These are phyloP conservation scores for Takashimella koratensis DNA, from an alignment of 1,284 basidiomycete genomes.

Conservation along the genomic window DNA sequence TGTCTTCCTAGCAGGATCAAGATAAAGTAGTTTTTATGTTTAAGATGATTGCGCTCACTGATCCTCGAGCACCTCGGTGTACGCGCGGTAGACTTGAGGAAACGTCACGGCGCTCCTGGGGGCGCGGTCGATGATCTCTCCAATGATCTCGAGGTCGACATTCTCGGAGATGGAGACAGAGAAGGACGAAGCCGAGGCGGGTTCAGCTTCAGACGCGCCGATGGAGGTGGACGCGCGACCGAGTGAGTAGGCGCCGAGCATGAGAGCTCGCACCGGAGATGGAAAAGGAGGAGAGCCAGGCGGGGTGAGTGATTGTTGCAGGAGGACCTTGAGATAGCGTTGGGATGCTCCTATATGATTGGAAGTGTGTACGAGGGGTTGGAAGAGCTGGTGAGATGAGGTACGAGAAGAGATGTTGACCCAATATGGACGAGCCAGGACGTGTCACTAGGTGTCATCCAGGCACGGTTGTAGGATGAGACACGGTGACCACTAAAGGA, in stretches of 20 bases:
- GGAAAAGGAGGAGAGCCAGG: neutral
- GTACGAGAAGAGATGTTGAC: neutral
- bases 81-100: constrained; percentile 34
- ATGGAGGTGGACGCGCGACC: neutral
- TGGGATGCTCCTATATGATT: no score
- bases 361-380: no score
- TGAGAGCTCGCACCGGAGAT: neutral
- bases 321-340: no score
- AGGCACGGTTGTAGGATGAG: neutral
- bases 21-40: no score
- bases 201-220: neutral
- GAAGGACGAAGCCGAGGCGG: constrained; percentile 20
- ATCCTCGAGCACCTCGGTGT: constrained; percentile 34
- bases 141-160: constrained; percentile 41
- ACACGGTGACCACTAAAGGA: no score
- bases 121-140: constrained; percentile 36
- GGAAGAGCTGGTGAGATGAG: no score
- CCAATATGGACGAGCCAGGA: no score
- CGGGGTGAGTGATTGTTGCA: no score
- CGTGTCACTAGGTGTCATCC: no score
- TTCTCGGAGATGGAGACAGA: constrained; percentile 24
- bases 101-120: constrained; percentile 38
- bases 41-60: no score
- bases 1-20: neutral
- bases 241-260: constrained; percentile 3